Percentiles rank a stretch among this genome's conserved stretches.
phyloP scores from a whole-genome alignment of 2,329 filamentous ascomycete species.

The Acrodontium crateriforme region DNA sequence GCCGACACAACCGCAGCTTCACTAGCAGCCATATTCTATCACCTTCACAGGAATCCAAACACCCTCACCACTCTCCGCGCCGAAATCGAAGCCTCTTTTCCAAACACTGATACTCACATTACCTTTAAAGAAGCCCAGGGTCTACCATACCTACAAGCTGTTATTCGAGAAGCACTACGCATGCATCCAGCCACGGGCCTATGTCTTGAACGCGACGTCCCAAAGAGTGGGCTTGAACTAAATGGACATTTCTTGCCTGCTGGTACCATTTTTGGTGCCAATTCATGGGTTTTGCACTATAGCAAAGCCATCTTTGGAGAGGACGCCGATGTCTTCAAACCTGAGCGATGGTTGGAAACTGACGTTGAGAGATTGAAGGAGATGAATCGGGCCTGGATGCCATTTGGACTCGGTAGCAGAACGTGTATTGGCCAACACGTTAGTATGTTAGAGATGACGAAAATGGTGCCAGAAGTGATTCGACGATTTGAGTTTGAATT shows the following conservation, averaged over 20 bases:
- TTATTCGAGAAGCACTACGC: slow-evolving; percentile 10
- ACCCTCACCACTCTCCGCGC: slow-evolving; percentile 13
- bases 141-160: slow-evolving; percentile 10
- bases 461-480: slow-evolving; percentile 6
- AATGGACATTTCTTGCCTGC: slow-evolving; percentile 19
- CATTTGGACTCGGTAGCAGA: slow-evolving; percentile 7
- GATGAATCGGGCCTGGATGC: slow-evolving; percentile 1
- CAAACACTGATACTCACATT: too few relatives aligned
- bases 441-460: slow-evolving; percentile 8
- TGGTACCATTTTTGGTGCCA: slow-evolving; percentile 28
- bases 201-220: slow-evolving; percentile 10
- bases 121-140: slow-evolving; percentile 5
- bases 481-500: slow-evolving; percentile 5
- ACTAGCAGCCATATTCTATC: slow-evolving; percentile 21
- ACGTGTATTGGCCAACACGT: slow-evolving; percentile 11
- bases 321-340: slow-evolving; percentile 24
- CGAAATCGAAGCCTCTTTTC: slow-evolving; percentile 9
- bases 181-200: slow-evolving; percentile 12
- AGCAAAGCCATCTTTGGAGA: slow-evolving; percentile 23
- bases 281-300: slow-evolving; percentile 28
- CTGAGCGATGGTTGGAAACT: slow-evolving; percentile 31
- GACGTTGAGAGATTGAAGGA: too few relatives aligned
- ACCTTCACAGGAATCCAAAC: slow-evolving; percentile 20
- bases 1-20: slow-evolving; percentile 25
- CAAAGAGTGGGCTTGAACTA: slow-evolving; percentile 6